These are phyloP conservation scores for Beauveria pseudobassiana DNA, from an alignment of 2,329 filamentous ascomycete species.

Conservation along the genomic window DNA sequence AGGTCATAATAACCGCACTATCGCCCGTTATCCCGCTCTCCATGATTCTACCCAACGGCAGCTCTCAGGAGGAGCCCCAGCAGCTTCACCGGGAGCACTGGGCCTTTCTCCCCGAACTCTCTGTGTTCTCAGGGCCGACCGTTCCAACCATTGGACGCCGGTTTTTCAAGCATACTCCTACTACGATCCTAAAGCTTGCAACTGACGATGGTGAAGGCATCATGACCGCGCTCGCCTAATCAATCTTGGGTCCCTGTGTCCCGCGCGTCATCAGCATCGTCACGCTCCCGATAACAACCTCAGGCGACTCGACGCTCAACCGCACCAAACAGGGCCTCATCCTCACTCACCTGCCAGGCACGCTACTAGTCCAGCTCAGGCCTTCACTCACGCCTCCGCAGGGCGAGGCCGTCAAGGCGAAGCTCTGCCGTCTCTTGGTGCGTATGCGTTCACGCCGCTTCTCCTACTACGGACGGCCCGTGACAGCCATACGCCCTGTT, in stretches of 20 bases:
- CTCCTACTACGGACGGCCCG: background rate
- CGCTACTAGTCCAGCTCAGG: background rate
- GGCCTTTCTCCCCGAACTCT: background rate
- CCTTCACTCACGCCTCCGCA: background rate
- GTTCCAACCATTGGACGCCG: background rate
- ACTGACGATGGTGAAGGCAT: background rate
- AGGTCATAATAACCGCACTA: background rate
- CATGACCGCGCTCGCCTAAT: background rate
- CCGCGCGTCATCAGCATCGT: background rate
- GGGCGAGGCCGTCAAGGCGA: background rate
- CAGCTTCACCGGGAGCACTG: background rate
- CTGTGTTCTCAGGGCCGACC: background rate
- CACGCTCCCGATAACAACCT: background rate
- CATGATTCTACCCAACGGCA: background rate
- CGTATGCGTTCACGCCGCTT: background rate
- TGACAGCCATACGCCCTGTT: background rate
- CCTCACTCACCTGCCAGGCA: conserved; percentile 1
- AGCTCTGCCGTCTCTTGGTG: background rate
- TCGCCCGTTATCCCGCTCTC: background rate
- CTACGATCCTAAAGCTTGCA: background rate
- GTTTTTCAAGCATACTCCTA: background rate
- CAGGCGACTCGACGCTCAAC: background rate
- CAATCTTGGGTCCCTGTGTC: background rate
- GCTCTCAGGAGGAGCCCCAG: background rate
- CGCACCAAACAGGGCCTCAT: background rate